Conservation (phyloP, 2,329 filamentous ascomycete genomes). For the Cryphonectria parasitica region DNA sequence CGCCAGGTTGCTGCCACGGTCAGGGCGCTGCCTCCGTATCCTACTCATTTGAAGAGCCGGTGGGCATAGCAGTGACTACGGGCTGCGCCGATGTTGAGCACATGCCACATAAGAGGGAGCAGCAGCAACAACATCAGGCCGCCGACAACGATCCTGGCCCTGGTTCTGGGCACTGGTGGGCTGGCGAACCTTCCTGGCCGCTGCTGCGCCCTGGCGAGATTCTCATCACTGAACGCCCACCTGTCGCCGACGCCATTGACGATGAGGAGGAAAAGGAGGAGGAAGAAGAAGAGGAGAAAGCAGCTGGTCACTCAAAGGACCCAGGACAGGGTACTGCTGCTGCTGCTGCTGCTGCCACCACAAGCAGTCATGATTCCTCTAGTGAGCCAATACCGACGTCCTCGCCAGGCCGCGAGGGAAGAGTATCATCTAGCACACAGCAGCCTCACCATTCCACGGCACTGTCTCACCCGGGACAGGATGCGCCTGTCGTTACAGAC, state of each 20-base stretch:
- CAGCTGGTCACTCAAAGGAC: background rate
- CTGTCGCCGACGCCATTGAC: background rate
- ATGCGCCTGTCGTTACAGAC: background rate
- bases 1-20: background rate
- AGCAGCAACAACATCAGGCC: background rate
- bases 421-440: background rate
- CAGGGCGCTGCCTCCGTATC: background rate
- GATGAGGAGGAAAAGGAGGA: background rate
- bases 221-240: background rate
- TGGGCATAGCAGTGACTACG: background rate
- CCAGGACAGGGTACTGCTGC: background rate
- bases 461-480: background rate
- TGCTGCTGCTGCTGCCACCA: background rate
- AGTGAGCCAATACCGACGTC: background rate
- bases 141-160: background rate
- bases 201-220: background rate
- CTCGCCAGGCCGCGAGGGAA: background rate
- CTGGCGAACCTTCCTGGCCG: background rate
- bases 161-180: background rate
- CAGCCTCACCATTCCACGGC: background rate
- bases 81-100: background rate
- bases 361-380: background rate
- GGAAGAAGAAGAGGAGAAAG: no score
- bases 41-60: background rate
- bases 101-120: background rate